These are phyloP conservation scores for Myxozyma udenii DNA, from an alignment of 805 yeast species.

Conservation along the genomic window DNA sequence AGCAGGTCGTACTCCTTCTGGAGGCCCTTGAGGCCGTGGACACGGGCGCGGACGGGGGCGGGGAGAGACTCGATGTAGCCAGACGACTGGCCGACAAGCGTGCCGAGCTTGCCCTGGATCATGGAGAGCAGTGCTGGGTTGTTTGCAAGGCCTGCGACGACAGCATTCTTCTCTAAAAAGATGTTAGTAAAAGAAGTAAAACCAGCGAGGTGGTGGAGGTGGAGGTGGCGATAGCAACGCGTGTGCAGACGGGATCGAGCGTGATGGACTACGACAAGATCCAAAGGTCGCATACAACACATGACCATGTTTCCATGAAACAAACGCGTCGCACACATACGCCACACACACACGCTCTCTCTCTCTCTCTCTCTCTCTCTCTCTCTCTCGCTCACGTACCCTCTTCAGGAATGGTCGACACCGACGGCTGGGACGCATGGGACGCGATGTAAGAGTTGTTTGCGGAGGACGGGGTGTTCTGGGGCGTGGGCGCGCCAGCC, in stretches of 20 bases:
- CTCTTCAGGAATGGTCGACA: slow-evolving; percentile 75
- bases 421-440: slow-evolving; percentile 42
- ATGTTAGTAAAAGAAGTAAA: background rate
- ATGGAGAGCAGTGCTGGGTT: slow-evolving; percentile 80
- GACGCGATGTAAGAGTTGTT: slow-evolving; percentile 54
- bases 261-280: too few relatives aligned
- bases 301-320: too few relatives aligned
- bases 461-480: slow-evolving; percentile 86
- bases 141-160: slow-evolving; percentile 53
- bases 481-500: slow-evolving; percentile 93
- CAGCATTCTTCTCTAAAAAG: slow-evolving; percentile 32
- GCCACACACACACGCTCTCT: too few relatives aligned
- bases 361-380: too few relatives aligned
- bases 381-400: slow-evolving; percentile 38
- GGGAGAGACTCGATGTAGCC: slow-evolving; percentile 84
- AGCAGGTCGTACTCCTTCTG: slow-evolving; percentile 76
- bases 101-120: slow-evolving; percentile 85
- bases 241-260: background rate
- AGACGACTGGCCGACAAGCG: slow-evolving; percentile 77
- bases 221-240: too few relatives aligned
- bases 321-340: too few relatives aligned
- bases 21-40: slow-evolving; percentile 74
- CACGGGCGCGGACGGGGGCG: slow-evolving; percentile 65
- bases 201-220: slow-evolving; percentile 1
- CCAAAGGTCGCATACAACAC: too few relatives aligned